Conservation (phyloP, 208 protist genomes). For the Leishmania gerbilli region DNA sequence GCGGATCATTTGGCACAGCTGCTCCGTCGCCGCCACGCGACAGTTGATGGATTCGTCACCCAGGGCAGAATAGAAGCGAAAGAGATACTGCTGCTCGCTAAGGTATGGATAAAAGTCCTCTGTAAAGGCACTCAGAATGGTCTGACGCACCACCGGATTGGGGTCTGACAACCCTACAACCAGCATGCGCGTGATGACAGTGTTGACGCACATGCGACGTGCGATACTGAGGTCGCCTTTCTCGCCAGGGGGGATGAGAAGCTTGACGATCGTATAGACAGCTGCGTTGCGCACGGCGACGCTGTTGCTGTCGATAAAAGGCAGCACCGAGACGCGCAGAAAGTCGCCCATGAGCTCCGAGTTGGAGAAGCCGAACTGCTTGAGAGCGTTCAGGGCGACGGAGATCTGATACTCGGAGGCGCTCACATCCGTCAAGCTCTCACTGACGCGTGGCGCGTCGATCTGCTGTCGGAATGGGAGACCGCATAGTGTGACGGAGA, state of each 20-base stretch:
- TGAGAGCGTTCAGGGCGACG: conserved; percentile 81
- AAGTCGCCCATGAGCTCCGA: conserved; percentile 91
- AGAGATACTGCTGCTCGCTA: conserved; percentile 82
- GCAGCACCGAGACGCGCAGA: conserved; percentile 84
- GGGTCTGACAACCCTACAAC: conserved; percentile 76
- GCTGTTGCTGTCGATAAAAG: conserved; percentile 81
- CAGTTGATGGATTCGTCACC: conserved; percentile 85
- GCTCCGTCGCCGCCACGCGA: conserved; percentile 71
- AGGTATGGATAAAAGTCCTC: conserved; percentile 86
- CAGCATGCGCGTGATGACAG: conserved; percentile 83
- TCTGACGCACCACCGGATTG: conserved; percentile 63
- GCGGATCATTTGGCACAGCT: conserved; percentile 81
- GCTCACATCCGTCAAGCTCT: conserved; percentile 26
- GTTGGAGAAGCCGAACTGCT: conserved; percentile 89
- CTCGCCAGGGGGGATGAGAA: conserved; percentile 76
- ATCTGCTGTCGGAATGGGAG: conserved; percentile 81
- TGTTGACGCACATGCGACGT: conserved; percentile 87
- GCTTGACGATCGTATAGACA: conserved; percentile 79
- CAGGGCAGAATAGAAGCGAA: conserved; percentile 72
- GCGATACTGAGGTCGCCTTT: conserved; percentile 75
- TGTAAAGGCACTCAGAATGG: conserved; percentile 76
- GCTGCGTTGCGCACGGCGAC: conserved; percentile 73
- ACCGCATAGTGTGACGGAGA: conserved; percentile 88
- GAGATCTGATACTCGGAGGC: conserved; percentile 70
- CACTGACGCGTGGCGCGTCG: conserved; percentile 23